A percentile compares a stretch with the other conserved stretches of the same genome.
phyloP scores from a whole-genome alignment of 192 early-diverging fungal genomes.

The Thamnidium elegans region DNA sequence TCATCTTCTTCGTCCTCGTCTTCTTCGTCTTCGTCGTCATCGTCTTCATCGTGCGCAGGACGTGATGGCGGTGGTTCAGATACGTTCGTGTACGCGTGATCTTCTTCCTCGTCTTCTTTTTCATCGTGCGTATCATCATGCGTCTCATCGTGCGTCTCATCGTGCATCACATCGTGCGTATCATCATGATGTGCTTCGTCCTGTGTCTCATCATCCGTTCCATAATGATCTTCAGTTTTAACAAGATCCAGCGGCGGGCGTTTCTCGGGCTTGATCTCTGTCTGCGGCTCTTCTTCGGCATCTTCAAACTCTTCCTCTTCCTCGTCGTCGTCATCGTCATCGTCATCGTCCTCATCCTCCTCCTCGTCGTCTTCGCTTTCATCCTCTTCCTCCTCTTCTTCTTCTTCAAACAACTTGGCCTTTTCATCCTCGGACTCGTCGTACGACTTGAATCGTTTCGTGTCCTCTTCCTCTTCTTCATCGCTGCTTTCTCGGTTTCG shows the following conservation, averaged over 20 bases:
- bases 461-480: neutral
- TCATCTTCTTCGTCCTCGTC: constrained; percentile 2
- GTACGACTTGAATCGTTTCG: constrained; percentile 13
- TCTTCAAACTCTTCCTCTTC: neutral
- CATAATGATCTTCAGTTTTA: neutral
- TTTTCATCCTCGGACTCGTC: constrained; percentile 37
- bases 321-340: neutral
- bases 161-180: neutral
- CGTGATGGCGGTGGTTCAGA: neutral
- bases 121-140: constrained; percentile 1
- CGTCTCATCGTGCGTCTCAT: no score
- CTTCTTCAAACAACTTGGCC: constrained; percentile 32
- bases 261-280: neutral
- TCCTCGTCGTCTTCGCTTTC: neutral
- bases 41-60: neutral
- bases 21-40: constrained; percentile 1
- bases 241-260: neutral
- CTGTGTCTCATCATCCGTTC: neutral
- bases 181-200: neutral
- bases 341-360: neutral
- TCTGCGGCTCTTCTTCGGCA: neutral
- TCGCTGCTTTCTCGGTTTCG: neutral
- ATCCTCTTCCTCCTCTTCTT: constrained; percentile 7
- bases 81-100: neutral
- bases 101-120: neutral